Percentiles rank a stretch among this genome's conserved stretches.
Evolutionary conservation across 371 early-diverging fungal genomes (phyloP).

Genomic region (Syncephalastrum sp.): DNA sequence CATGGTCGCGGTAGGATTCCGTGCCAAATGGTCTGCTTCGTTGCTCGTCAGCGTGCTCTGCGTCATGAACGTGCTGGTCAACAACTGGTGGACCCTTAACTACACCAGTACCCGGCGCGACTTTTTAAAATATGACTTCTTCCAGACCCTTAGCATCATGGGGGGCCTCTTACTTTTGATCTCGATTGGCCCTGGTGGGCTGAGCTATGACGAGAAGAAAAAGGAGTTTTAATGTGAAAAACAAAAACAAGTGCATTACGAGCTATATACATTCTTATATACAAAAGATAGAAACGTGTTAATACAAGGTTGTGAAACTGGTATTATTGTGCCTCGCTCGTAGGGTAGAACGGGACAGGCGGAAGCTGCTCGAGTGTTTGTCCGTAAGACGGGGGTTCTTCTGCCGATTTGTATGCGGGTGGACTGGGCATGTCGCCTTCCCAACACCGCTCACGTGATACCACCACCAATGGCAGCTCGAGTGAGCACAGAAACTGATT

Average conservation of each 20-base stretch:
- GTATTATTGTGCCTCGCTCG: too few species aligned
- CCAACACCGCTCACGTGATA: constrained; percentile 40
- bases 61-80: constrained; percentile 83
- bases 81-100: constrained; percentile 90
- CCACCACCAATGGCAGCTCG: constrained; percentile 41
- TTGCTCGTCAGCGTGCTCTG: constrained; percentile 84
- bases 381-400: constrained; percentile 39
- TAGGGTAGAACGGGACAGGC: constrained; percentile 33
- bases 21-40: constrained; percentile 91
- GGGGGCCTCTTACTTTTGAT: constrained; percentile 90
- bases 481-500: constrained; percentile 22
- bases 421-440: constrained; percentile 15
- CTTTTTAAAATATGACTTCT: constrained; percentile 95
- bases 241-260: too few species aligned
- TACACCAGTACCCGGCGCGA: constrained; percentile 76
- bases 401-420: constrained; percentile 33
- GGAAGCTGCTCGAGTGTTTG: constrained; percentile 30
- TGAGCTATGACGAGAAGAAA: constrained; percentile 94
- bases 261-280: too few species aligned
- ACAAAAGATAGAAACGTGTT: too few species aligned
- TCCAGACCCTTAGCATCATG: constrained; percentile 95
- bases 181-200: constrained; percentile 88
- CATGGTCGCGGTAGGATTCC: constrained; percentile 94
- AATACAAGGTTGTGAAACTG: too few species aligned
- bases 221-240: constrained; percentile 67